phyloP scores from a whole-genome alignment of 1,284 basidiomycete species.

The Ganoderma multipileum region DNA sequence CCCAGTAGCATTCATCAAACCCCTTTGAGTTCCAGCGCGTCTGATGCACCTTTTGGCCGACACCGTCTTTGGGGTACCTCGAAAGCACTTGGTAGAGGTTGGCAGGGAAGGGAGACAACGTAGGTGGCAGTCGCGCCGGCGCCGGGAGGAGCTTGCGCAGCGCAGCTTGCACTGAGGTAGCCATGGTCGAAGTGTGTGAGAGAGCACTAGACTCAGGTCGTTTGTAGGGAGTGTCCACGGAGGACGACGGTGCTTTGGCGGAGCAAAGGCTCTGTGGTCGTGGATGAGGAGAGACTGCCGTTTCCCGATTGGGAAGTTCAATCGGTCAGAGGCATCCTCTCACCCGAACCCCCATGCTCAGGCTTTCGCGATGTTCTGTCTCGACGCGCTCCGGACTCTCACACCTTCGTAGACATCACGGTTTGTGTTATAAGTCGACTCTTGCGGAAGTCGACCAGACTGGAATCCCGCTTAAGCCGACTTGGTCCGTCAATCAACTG shows the following conservation, averaged over 20 bases:
- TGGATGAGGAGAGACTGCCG: slow-evolving; percentile 23
- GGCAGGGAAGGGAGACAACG: slow-evolving; percentile 59
- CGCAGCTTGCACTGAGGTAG: slow-evolving; percentile 45
- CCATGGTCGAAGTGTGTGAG: slow-evolving; percentile 20
- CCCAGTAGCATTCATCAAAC: slow-evolving; percentile 73
- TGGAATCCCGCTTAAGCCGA: slow-evolving; percentile 67
- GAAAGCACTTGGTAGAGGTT: slow-evolving; percentile 77
- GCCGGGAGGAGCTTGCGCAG: slow-evolving; percentile 60
- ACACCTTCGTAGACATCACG: neutral
- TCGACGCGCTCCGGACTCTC: neutral
- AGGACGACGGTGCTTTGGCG: slow-evolving; percentile 6
- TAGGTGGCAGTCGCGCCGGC: slow-evolving; percentile 54
- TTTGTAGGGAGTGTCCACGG: neutral
- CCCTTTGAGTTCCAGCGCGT: slow-evolving; percentile 75
- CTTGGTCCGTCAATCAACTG: slow-evolving; percentile 80
- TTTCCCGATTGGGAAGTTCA: slow-evolving; percentile 23
- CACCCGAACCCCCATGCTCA: slow-evolving; percentile 21
- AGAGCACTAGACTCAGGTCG: neutral
- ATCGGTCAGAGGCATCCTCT: slow-evolving; percentile 3
- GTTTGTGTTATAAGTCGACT: slow-evolving; percentile 16
- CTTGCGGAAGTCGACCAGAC: slow-evolving; percentile 53
- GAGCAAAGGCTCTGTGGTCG: slow-evolving; percentile 15
- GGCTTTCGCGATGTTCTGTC: slow-evolving; percentile 11
- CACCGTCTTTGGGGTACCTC: slow-evolving; percentile 67
- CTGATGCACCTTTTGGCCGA: slow-evolving; percentile 73